Evolutionary conservation across 2,329 filamentous ascomycete species (phyloP), one percentile per base, ranked within the genome.

Genomic region (Lecanicillium sp.): DNA sequence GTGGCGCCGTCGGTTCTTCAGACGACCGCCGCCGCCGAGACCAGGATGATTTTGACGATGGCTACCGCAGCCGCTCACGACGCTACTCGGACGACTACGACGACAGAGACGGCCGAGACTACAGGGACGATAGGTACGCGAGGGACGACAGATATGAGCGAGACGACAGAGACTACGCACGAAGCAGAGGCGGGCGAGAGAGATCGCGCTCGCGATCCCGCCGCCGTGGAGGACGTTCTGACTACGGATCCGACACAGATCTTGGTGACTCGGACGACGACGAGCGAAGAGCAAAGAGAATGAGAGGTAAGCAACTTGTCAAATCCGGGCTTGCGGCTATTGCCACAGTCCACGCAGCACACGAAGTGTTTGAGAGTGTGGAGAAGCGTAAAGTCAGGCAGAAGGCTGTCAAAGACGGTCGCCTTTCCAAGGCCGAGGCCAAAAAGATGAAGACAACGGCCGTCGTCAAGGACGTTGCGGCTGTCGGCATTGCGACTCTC

Each of bases 271-370:
- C 78, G 52, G 73, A 76, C 15, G 74, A 77, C 19, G 78, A 81
- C 54, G 70, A 73, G 60, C 78, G 70, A 61, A 67, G 67, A 52
- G 69, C 69, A 30, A 74, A 69, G 62, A 79, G 77, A 62, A 77
- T 80, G 70, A 75, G 69, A 77, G 76, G 77, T 78, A 80, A 81
- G 73, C 77, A 79, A 69, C 56, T 79, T 51, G 54, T 81, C 49
- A 79, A 74, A 46, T 73, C 75, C 7, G 77, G 75, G 39, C 65
- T 81, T 49, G 78, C 78, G 46, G 70, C 74, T 44, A 74, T 79
- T 53, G 77, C 78, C 59, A 80, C 76, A 55, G 78, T 81, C 56
- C 77, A 81, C 62, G 78, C 78, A 55, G 76, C 74, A 55, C 72
- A 81, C 58, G 76, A 68, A 54, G 73, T 81, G 58, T 81, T 79